phyloP scores from a whole-genome alignment of 2,329 filamentous ascomycete species.

The Cladorrhinum sp. region DNA sequence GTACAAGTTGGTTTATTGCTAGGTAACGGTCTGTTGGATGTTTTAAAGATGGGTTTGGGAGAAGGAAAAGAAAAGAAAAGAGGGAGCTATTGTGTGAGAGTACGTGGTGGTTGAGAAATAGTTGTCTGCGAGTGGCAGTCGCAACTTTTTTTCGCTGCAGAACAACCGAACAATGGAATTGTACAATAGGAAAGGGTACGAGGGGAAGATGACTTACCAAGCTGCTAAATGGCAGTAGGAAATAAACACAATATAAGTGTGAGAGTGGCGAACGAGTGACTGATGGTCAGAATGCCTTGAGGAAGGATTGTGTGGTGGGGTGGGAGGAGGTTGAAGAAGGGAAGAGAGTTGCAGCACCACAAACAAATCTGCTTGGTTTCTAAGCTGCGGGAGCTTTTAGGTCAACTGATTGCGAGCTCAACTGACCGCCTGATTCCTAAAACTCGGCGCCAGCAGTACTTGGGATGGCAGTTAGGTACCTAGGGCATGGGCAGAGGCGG shows the following conservation, averaged over 20 bases:
- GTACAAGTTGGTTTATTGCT: neutral
- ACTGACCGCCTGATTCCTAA: neutral
- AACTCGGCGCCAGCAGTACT: neutral
- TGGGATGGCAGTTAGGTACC: neutral
- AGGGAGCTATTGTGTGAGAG: neutral
- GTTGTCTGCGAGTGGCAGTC: neutral
- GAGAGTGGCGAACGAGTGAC: conserved; percentile 9
- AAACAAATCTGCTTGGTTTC: neutral
- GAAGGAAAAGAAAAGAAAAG: neutral
- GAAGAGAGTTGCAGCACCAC: neutral
- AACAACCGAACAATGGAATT: neutral
- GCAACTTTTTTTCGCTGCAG: neutral
- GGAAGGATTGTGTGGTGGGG: neutral
- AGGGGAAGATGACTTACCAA: neutral
- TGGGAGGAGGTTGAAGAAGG: neutral
- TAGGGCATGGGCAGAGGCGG: neutral
- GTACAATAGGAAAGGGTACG: neutral
- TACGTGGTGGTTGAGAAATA: neutral
- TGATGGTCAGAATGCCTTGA: conserved; percentile 1
- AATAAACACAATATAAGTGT: conserved; percentile 4
- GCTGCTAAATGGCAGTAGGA: neutral
- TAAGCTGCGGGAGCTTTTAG: neutral
- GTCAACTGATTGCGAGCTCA: neutral
- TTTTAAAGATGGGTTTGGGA: neutral
- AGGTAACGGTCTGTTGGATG: neutral